A percentile compares a stretch with the other conserved stretches of the same genome.
Evolutionary conservation across 257 asterid species (phyloP).

Genomic region (Schizonepeta tenuifolia): DNA sequence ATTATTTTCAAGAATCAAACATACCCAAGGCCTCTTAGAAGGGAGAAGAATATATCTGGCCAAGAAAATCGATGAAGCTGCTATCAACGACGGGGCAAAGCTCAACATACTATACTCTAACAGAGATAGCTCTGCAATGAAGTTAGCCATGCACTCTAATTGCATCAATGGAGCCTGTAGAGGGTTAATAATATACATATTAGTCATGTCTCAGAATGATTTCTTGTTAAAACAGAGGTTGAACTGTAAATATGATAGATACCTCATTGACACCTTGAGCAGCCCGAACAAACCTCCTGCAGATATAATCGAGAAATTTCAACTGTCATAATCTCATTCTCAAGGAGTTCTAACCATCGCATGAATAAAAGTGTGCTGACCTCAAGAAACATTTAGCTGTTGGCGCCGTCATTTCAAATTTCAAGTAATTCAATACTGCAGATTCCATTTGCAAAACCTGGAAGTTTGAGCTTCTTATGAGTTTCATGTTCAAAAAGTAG

Average conservation of each 20-base stretch:
- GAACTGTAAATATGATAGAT: conserved; percentile 11
- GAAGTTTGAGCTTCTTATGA: conserved; percentile 16
- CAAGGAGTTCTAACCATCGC: background rate
- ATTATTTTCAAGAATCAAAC: conserved; percentile 21
- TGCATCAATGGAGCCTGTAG: conserved; percentile 65
- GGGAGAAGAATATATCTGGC: conserved; percentile 57
- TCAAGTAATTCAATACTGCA: conserved; percentile 67
- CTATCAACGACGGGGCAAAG: conserved; percentile 57
- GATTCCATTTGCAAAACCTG: conserved; percentile 94
- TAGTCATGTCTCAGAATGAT: background rate
- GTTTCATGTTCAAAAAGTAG: background rate
- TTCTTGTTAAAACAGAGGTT: background rate
- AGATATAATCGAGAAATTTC: conserved; percentile 21
- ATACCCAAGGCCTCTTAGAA: conserved; percentile 63
- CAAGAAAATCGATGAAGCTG: conserved; percentile 64
- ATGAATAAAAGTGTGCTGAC: conserved; percentile 36
- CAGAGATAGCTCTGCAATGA: conserved; percentile 59
- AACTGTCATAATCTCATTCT: background rate
- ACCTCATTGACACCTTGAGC: conserved; percentile 89
- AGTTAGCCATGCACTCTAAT: conserved; percentile 71
- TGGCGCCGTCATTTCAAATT: conserved; percentile 94
- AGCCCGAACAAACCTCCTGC: conserved; percentile 85
- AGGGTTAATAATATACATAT: background rate
- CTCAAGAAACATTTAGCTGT: conserved; percentile 84
- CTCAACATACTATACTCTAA: conserved; percentile 59